These are phyloP conservation scores for Hibiscus mutabilis DNA, from an alignment of 345 rosid genomes.

Conservation along the genomic window DNA sequence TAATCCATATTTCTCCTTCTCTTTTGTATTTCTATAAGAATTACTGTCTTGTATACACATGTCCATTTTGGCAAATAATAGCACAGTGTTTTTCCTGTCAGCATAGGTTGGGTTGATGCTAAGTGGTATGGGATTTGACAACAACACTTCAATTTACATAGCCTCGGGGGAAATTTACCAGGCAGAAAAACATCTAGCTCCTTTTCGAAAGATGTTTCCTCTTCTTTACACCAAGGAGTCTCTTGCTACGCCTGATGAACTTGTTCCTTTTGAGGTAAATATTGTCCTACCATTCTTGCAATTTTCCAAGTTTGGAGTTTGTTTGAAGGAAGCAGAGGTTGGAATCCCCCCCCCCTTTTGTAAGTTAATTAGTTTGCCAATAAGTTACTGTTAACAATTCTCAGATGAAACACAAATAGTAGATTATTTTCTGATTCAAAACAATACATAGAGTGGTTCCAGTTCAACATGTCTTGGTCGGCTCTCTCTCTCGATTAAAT, in stretches of 20 bases:
- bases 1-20: not conserved
- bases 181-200: constrained; percentile 61
- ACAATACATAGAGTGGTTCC: too few species aligned
- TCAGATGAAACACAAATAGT: too few species aligned
- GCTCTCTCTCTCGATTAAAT: not conserved
- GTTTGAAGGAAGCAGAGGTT: not conserved
- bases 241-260: constrained; percentile 79
- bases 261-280: constrained; percentile 74
- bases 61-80: constrained; percentile 12
- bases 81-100: constrained; percentile 38
- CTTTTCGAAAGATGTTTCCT: constrained; percentile 77
- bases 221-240: constrained; percentile 77
- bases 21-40: not conserved
- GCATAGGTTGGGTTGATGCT: constrained; percentile 94
- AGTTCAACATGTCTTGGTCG: not conserved
- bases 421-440: too few species aligned
- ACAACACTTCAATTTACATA: constrained; percentile 67
- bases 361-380: not conserved
- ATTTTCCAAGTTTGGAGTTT: not conserved
- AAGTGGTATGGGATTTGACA: constrained; percentile 95
- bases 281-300: not conserved
- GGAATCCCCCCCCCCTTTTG: not conserved
- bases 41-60: not conserved
- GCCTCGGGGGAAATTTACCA: constrained; percentile 80
- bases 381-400: not conserved